A percentile compares a stretch with the other conserved stretches of the same genome.
These are phyloP conservation scores for Cystobasidiaceae sp. DNA, from an alignment of 1,284 basidiomycete species.

Conservation along the genomic window DNA sequence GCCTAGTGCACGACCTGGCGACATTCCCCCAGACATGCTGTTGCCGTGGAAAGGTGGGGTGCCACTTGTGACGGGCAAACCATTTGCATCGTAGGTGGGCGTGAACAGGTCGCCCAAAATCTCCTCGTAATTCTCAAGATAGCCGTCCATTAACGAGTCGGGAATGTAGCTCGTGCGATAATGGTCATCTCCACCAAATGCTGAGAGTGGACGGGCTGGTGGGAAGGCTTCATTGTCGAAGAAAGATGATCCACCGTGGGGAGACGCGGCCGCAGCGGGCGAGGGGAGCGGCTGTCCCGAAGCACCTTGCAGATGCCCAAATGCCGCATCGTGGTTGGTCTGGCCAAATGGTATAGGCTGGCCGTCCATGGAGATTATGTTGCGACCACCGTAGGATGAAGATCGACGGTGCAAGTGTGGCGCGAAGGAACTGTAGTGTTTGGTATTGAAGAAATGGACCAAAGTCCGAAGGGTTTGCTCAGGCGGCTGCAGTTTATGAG, in stretches of 20 bases:
- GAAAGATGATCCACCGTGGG: conserved; percentile 35
- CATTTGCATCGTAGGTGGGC: conserved; percentile 32
- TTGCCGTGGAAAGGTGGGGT: background rate
- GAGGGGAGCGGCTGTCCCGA: conserved; percentile 29
- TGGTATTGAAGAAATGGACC: conserved; percentile 76
- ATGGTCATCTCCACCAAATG: conserved; percentile 41
- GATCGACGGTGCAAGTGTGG: conserved; percentile 41
- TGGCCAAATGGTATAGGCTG: too few species aligned
- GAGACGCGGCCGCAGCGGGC: conserved; percentile 36
- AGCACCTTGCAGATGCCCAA: conserved; percentile 5
- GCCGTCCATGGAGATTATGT: too few species aligned
- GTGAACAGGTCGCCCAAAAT: conserved; percentile 52
- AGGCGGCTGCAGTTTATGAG: too few species aligned
- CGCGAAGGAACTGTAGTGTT: conserved; percentile 44
- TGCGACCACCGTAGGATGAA: conserved; percentile 6
- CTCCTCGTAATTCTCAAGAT: conserved; percentile 55
- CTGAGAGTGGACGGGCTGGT: conserved; percentile 46
- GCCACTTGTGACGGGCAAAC: conserved; percentile 22
- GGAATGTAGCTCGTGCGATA: conserved; percentile 49
- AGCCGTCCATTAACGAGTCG: conserved; percentile 52
- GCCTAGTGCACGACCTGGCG: conserved; percentile 2
- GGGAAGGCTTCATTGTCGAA: conserved; percentile 53
- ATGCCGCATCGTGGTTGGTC: background rate
- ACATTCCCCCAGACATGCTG: conserved; percentile 3
- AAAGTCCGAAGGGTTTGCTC: conserved; percentile 91